Percentiles rank a stretch among this genome's conserved stretches.
Conservation (phyloP, 768 basidiomycete genomes). For the Serpula lacrymans region DNA sequence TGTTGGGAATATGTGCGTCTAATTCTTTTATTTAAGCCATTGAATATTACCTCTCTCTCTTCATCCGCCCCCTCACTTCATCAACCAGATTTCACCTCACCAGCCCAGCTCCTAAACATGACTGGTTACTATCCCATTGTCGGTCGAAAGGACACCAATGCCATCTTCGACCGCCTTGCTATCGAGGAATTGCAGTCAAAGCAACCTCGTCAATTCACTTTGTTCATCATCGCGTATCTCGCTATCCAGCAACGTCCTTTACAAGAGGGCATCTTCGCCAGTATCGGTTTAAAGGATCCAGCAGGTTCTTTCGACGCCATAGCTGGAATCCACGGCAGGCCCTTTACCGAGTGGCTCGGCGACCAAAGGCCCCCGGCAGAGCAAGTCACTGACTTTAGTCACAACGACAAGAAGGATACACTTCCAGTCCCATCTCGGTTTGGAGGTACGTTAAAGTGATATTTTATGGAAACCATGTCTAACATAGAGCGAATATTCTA, state of each 20-base stretch:
- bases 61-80: too few species aligned
- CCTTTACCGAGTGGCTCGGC: constrained; percentile 21
- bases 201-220: constrained; percentile 23
- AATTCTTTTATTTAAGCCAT: too few species aligned
- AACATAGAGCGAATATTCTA: constrained; percentile 1
- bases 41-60: too few species aligned
- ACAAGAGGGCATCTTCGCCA: too few species aligned
- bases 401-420: constrained; percentile 20
- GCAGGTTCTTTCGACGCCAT: constrained; percentile 7
- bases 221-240: constrained; percentile 21
- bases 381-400: constrained; percentile 12
- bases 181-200: constrained; percentile 15
- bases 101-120: too few species aligned
- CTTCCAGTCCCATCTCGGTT: constrained; percentile 22
- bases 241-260: constrained; percentile 4
- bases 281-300: too few species aligned
- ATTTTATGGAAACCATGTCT: neutral
- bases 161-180: constrained; percentile 17
- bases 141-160: constrained; percentile 14
- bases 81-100: too few species aligned
- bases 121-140: constrained; percentile 19
- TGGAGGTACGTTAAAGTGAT: constrained; percentile 18
- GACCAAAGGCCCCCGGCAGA: constrained; percentile 16
- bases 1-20: too few species aligned
- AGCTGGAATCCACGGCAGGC: constrained; percentile 18